Percentiles rank a stretch among this genome's conserved stretches.
Conservation (phyloP, 169 alveolate species). For the Plasmodium coatneyi region DNA sequence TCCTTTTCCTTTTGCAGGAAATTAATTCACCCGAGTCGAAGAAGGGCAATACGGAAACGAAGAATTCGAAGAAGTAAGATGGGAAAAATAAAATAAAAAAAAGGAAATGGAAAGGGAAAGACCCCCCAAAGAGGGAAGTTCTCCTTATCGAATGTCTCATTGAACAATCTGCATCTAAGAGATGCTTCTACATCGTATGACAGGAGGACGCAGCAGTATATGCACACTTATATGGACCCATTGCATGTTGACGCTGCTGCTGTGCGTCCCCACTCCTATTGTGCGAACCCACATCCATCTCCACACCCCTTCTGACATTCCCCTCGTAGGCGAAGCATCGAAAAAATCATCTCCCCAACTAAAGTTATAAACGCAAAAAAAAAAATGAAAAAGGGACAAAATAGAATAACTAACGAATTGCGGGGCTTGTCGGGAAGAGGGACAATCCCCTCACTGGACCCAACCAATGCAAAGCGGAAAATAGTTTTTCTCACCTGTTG, state of each 20-base stretch:
- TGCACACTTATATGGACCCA: neutral
- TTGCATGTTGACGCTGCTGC: neutral
- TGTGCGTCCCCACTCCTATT: neutral
- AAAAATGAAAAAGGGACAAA: neutral
- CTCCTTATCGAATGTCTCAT: neutral
- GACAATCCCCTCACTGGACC: neutral
- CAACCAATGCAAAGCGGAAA: neutral
- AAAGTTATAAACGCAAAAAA: constrained; percentile 8
- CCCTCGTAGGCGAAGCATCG: constrained; percentile 37
- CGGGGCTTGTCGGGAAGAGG: neutral
- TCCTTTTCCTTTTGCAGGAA: constrained; percentile 14
- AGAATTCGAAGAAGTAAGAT: constrained; percentile 55
- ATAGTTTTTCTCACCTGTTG: neutral
- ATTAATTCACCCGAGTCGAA: constrained; percentile 12
- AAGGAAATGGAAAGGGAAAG: neutral
- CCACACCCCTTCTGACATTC: neutral
- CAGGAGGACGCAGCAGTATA: neutral
- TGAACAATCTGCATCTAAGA: neutral
- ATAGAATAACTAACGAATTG: neutral
- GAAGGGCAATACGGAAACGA: constrained; percentile 33
- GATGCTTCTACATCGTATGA: neutral
- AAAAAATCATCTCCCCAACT: constrained; percentile 21
- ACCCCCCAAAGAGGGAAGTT: neutral
- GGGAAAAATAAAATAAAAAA: neutral
- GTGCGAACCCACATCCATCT: neutral